Evolutionary conservation across 2,329 filamentous ascomycete genomes (phyloP).

Genomic region (Hymenoscyphus fraxineus): DNA sequence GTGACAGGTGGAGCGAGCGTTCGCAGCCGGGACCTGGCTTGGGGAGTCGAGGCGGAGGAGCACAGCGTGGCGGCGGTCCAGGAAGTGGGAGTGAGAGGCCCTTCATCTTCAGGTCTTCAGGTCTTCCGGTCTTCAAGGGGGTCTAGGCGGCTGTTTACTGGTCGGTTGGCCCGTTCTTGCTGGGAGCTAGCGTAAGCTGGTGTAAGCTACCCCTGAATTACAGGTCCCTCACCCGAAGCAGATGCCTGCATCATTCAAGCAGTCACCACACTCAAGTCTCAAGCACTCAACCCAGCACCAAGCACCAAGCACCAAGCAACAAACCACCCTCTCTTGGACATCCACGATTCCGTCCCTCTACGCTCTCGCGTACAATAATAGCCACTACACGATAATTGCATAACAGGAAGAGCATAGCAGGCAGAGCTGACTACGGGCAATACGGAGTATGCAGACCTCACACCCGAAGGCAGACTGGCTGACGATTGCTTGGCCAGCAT

Average conservation of each 20-base stretch:
- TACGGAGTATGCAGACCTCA: background rate
- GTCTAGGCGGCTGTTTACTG: background rate
- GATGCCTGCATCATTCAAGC: background rate
- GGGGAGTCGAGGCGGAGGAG: background rate
- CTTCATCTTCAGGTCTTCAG: background rate
- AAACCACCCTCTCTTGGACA: no score
- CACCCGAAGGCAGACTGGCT: background rate
- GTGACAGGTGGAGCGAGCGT: constrained; percentile 1
- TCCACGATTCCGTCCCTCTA: background rate
- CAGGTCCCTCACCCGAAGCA: background rate
- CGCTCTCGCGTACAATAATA: background rate
- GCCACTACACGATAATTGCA: background rate
- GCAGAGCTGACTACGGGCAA: background rate
- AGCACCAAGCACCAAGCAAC: no score
- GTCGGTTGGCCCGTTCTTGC: background rate
- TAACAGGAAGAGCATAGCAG: background rate
- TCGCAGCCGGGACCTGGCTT: background rate
- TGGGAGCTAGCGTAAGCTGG: background rate
- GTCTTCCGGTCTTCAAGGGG: background rate
- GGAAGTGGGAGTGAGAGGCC: background rate
- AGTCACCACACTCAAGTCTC: background rate
- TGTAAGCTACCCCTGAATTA: background rate
- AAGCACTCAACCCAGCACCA: background rate
- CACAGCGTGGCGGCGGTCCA: background rate
- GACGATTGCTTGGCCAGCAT: background rate